Evolutionary conservation across 2,329 filamentous ascomycete genomes (phyloP).

Genomic region (Exophiala sideris): DNA sequence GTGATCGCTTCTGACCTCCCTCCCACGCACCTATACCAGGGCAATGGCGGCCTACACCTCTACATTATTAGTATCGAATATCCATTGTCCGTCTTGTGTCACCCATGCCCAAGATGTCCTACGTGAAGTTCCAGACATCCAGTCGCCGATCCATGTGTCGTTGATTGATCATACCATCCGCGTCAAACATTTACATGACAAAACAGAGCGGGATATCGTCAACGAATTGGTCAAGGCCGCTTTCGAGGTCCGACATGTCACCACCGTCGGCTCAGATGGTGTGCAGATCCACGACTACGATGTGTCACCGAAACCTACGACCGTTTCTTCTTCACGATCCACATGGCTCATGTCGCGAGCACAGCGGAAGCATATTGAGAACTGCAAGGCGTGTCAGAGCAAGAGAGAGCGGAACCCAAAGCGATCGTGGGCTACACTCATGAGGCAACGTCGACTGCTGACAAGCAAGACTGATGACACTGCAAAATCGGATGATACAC

Average conservation of each 20-base stretch:
- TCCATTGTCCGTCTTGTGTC: conserved; percentile 49
- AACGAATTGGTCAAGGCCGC: conserved; percentile 42
- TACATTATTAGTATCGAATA: conserved; percentile 45
- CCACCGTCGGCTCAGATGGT: conserved; percentile 37
- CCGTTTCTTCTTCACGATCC: conserved; percentile 8
- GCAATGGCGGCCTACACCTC: conserved; percentile 29
- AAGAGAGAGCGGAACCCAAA: conserved; percentile 34
- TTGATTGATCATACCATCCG: conserved; percentile 44
- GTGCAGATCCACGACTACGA: conserved; percentile 36
- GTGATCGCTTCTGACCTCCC: background rate
- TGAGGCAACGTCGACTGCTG: conserved; percentile 3
- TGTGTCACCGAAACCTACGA: conserved; percentile 24
- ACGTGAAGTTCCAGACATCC: conserved; percentile 32
- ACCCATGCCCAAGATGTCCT: conserved; percentile 45
- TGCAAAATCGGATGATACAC: conserved; percentile 12
- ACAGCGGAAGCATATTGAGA: conserved; percentile 44
- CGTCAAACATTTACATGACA: conserved; percentile 36
- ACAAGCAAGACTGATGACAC: conserved; percentile 1
- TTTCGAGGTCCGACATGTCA: conserved; percentile 47
- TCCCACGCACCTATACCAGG: background rate
- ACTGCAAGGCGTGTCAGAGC: conserved; percentile 49
- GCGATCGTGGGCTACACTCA: conserved; percentile 19
- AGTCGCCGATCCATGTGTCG: conserved; percentile 39
- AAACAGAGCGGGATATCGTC: conserved; percentile 35
- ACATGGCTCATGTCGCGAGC: conserved; percentile 23